These are phyloP conservation scores for Tinospora cordifolia DNA, from an alignment of 164 flowering plant species.

Conservation along the genomic window DNA sequence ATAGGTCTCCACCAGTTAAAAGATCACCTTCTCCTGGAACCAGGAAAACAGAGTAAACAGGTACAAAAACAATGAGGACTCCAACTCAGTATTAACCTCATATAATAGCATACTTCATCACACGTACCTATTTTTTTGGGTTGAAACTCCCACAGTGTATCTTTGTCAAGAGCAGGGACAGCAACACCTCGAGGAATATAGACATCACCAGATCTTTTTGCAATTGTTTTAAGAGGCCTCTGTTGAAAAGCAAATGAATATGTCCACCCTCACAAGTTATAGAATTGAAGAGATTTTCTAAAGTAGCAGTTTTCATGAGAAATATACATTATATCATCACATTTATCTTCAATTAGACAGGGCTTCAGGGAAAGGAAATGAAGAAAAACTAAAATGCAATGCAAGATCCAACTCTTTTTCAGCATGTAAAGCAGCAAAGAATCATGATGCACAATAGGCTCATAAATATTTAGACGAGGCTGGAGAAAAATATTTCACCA, in stretches of 20 bases:
- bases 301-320: neutral
- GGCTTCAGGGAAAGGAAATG: neutral
- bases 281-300: neutral
- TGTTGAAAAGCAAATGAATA: slow-evolving; percentile 17
- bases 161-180: slow-evolving; percentile 98
- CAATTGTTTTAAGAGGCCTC: slow-evolving; percentile 98
- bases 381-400: neutral
- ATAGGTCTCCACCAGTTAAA: slow-evolving; percentile 93
- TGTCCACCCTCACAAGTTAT: neutral
- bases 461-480: neutral
- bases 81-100: slow-evolving; percentile 6
- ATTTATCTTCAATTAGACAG: neutral
- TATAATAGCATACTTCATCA: neutral
- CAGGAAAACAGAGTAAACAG: slow-evolving; percentile 9
- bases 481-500: neutral
- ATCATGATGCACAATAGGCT: neutral
- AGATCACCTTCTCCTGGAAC: slow-evolving; percentile 85
- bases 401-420: neutral
- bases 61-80: neutral
- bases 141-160: slow-evolving; percentile 86
- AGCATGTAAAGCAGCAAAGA: neutral
- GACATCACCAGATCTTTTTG: slow-evolving; percentile 88
- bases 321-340: neutral
- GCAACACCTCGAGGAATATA: slow-evolving; percentile 98
- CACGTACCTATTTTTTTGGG: slow-evolving; percentile 77